Evolutionary conservation across 345 rosid genomes (phyloP).

Genomic region (Iberis pinnata): DNA sequence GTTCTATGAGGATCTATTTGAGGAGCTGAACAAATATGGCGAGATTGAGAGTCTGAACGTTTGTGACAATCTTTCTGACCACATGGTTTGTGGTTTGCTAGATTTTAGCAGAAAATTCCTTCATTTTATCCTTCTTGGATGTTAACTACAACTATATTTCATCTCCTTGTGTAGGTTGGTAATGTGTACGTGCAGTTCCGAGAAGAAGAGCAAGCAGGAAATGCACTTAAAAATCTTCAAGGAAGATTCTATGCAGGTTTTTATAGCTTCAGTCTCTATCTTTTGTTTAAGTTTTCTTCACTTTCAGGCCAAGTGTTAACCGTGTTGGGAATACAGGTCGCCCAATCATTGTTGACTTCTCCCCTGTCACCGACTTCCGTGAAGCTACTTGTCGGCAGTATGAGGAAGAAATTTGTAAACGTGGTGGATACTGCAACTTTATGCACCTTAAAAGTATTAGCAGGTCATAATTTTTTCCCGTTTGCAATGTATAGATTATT

Average conservation of each 20-base stretch:
- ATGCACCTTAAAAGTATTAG: constrained; percentile 76
- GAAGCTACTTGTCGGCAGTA: constrained; percentile 84
- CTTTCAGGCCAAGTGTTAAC: no score
- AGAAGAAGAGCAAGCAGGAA: constrained; percentile 92
- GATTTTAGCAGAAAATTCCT: no score
- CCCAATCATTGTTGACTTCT: constrained; percentile 88
- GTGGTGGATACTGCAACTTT: constrained; percentile 68
- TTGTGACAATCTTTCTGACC: not conserved
- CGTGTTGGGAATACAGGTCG: no score
- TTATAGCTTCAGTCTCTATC: no score
- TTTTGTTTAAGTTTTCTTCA: no score
- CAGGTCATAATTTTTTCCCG: no score
- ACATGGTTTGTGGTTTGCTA: no score
- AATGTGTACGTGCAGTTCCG: constrained; percentile 76
- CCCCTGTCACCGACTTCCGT: constrained; percentile 87
- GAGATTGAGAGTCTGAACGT: constrained; percentile 80
- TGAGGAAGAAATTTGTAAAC: constrained; percentile 66
- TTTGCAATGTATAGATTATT: no score
- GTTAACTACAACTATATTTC: no score
- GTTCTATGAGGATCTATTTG: constrained; percentile 80
- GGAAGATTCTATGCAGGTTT: constrained; percentile 83
- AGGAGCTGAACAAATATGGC: constrained; percentile 83
- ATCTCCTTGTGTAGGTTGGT: no score
- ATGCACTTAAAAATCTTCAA: constrained; percentile 62
- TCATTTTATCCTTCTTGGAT: no score